Evolutionary conservation across 148 eudicot genomes (phyloP), one percentile per base, ranked within the genome.

Genomic region (Camellia japonica): DNA sequence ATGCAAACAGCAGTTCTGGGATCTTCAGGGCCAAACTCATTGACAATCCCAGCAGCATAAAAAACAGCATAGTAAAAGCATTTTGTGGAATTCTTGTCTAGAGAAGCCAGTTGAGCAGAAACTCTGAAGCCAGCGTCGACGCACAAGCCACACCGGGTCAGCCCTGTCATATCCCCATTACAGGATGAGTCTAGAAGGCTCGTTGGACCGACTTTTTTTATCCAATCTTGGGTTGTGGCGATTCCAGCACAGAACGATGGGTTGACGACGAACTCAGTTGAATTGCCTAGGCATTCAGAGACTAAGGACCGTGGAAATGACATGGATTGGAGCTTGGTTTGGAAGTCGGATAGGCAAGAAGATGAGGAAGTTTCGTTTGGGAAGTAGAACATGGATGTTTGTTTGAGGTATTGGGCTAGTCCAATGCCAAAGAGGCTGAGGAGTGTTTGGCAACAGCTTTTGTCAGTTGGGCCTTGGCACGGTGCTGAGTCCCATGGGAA

Each of bases 11-110:
- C 91, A 7, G 90, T 61, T 41, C 84, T 77, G 16, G 75, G 13
- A 69, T 88, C 87, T 43, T 86, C 81, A 7, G 95, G 90, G 8
- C 95, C 93, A 59, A 78, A 88, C 10, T 79, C 71, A 79, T 87
- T 91, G 41, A 90, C 86, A 68, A 90, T 71, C 46, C 87, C 93
- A 75, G 95, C 92, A 68, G 90, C 91, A 79, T 91, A 91, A 44
- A 91, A 68, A 1, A 86, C 42, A 5, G 89, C 83, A 69, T 84
- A 91, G 68, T 76, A 88, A 75, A 91, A 91, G 74, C 95, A 91
- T 68, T 87, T 87, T 0, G 95, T 88, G 12, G 90, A 77, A 60
- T 90, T 91, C 13, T 86, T 89, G 56, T 85, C 82, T 14, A 86
- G 73, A 64, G 91, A 82, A 20, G 82, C 88, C 46, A 91, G 65